Conservation (phyloP, 1,284 basidiomycete species). For the Leccinum proliferum region DNA sequence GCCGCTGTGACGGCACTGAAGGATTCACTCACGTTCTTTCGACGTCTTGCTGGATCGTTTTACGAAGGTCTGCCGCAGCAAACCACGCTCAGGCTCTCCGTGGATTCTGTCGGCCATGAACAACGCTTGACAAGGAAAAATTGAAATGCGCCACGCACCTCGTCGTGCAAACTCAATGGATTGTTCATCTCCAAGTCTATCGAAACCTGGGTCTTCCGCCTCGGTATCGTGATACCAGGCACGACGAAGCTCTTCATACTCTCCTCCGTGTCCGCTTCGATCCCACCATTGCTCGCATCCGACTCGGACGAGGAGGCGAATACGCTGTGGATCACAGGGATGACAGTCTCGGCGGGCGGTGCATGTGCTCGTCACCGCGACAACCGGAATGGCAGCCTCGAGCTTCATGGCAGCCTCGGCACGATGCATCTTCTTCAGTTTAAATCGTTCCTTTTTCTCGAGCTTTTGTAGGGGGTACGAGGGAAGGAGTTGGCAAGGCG, state of each 20-base stretch:
- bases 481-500: slow-evolving; percentile 1
- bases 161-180: slow-evolving; percentile 79
- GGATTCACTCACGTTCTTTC: slow-evolving; percentile 70
- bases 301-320: slow-evolving; percentile 47
- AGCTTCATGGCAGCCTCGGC: slow-evolving; percentile 33
- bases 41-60: slow-evolving; percentile 87
- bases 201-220: slow-evolving; percentile 29
- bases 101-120: slow-evolving; percentile 58
- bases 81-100: slow-evolving; percentile 83
- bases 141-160: slow-evolving; percentile 39
- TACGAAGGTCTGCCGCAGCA: slow-evolving; percentile 77
- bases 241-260: slow-evolving; percentile 55
- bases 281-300: slow-evolving; percentile 49
- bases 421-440: slow-evolving; percentile 47
- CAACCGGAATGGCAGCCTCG: slow-evolving; percentile 17
- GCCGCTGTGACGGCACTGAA: background rate
- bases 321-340: slow-evolving; percentile 19
- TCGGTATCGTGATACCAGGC: slow-evolving; percentile 42
- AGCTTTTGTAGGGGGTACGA: slow-evolving; percentile 34
- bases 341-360: slow-evolving; percentile 28
- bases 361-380: slow-evolving; percentile 16
- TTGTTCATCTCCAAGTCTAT: slow-evolving; percentile 70
- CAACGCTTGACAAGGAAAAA: background rate
- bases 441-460: slow-evolving; percentile 53
- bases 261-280: slow-evolving; percentile 68